Evolutionary conservation across 805 yeast genomes (phyloP).

Genomic region (Wickerhamomyces mucosus): DNA sequence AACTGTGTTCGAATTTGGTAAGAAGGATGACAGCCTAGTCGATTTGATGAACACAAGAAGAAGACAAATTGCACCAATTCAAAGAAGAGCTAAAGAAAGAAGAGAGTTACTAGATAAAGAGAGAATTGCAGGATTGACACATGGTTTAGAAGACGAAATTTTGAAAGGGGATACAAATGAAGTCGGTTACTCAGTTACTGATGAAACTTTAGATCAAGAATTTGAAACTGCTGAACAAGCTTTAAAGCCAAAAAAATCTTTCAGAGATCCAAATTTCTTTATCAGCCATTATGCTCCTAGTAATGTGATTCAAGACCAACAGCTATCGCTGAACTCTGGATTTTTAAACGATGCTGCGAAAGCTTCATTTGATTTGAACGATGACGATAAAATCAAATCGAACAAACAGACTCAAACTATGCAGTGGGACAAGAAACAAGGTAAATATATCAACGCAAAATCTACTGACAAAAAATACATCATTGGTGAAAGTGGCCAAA

Average conservation of each 20-base stretch:
- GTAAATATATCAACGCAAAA: slow-evolving; percentile 74
- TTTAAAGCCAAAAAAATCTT: slow-evolving; percentile 33
- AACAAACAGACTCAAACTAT: slow-evolving; percentile 61
- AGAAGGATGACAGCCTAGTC: slow-evolving; percentile 57
- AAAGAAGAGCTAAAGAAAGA: slow-evolving; percentile 65
- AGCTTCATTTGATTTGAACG: slow-evolving; percentile 80
- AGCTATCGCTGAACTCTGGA: slow-evolving; percentile 41
- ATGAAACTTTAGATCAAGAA: slow-evolving; percentile 26
- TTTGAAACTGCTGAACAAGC: slow-evolving; percentile 32
- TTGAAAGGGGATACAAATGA: slow-evolving; percentile 41
- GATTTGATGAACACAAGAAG: slow-evolving; percentile 83
- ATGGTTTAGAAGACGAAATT: slow-evolving; percentile 65
- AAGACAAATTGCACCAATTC: slow-evolving; percentile 81
- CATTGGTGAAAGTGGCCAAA: slow-evolving; percentile 90
- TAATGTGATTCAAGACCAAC: slow-evolving; percentile 76
- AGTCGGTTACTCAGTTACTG: slow-evolving; percentile 37
- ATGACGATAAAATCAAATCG: slow-evolving; percentile 60
- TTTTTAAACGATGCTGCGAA: slow-evolving; percentile 78
- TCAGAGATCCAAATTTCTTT: slow-evolving; percentile 70
- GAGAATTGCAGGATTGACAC: slow-evolving; percentile 65
- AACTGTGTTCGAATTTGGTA: slow-evolving; percentile 87
- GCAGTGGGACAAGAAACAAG: slow-evolving; percentile 91
- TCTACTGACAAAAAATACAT: slow-evolving; percentile 81
- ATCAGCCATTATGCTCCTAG: slow-evolving; percentile 87
- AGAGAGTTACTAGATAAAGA: slow-evolving; percentile 61